Percentiles rank a stretch among this genome's conserved stretches.
Conservation (phyloP, 805 yeast species). For the Candida tallmaniae region DNA sequence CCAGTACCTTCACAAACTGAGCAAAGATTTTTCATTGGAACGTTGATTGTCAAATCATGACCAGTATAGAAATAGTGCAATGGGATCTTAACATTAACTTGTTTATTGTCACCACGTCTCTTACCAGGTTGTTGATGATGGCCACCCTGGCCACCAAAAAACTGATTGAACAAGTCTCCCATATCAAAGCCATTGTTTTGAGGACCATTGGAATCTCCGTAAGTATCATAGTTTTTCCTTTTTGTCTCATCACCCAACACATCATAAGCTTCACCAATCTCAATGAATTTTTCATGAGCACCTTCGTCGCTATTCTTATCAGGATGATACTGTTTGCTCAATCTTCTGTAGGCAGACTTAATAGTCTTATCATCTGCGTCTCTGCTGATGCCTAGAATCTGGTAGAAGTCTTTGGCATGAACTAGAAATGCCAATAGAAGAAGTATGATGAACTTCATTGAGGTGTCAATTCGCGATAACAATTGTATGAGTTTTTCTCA, state of each 20-base stretch:
- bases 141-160: conserved; percentile 32
- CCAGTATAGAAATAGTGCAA: conserved; percentile 72
- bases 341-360: conserved; percentile 75
- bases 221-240: conserved; percentile 62
- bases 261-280: conserved; percentile 91
- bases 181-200: conserved; percentile 22
- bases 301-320: conserved; percentile 85
- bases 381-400: conserved; percentile 63
- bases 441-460: conserved; percentile 6
- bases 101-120: conserved; percentile 59
- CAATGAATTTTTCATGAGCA: conserved; percentile 83
- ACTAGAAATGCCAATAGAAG: conserved; percentile 6
- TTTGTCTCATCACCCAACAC: conserved; percentile 71
- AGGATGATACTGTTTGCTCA: conserved; percentile 88
- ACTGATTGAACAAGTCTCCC: conserved; percentile 56
- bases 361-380: conserved; percentile 76
- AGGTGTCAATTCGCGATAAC: not conserved
- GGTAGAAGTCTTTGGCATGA: conserved; percentile 45
- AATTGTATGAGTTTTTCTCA: no score
- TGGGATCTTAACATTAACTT: conserved; percentile 50
- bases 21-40: conserved; percentile 74
- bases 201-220: conserved; percentile 59
- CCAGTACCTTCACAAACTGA: conserved; percentile 81
- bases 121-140: conserved; percentile 5
- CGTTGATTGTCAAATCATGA: conserved; percentile 49